These are phyloP conservation scores for Trifolium pratense DNA, from an alignment of 306 rosid species.

Conservation along the genomic window DNA sequence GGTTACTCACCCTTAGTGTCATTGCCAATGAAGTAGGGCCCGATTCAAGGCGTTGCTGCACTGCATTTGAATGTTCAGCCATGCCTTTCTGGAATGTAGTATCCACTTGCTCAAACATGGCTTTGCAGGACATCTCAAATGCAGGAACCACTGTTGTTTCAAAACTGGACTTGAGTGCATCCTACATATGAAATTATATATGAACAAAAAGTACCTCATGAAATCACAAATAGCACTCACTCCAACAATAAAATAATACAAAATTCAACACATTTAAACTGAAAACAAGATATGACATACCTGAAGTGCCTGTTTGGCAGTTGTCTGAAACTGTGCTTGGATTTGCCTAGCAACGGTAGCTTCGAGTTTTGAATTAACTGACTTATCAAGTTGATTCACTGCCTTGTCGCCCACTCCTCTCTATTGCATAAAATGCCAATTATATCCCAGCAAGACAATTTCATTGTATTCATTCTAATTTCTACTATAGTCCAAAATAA, in stretches of 20 bases:
- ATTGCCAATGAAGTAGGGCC: constrained; percentile 78
- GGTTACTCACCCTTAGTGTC: constrained; percentile 71
- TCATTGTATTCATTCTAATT: constrained; percentile 30
- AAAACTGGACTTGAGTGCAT: constrained; percentile 76
- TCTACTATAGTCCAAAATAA: constrained; percentile 13
- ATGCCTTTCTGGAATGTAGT: constrained; percentile 93
- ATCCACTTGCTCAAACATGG: constrained; percentile 98
- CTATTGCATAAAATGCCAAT: constrained; percentile 55
- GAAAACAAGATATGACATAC: constrained; percentile 48
- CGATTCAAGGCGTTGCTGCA: constrained; percentile 85
- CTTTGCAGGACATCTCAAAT: constrained; percentile 90
- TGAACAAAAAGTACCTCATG: constrained; percentile 13
- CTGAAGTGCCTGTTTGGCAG: constrained; percentile 97
- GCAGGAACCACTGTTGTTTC: constrained; percentile 85
- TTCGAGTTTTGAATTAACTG: constrained; percentile 85
- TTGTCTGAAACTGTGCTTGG: constrained; percentile 96
- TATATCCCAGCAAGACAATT: constrained; percentile 48
- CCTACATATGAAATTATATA: constrained; percentile 56
- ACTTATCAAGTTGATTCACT: constrained; percentile 92
- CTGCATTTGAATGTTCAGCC: constrained; percentile 76
- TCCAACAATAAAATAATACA: constrained; percentile 18
- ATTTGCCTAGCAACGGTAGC: constrained; percentile 93
- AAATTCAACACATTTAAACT: constrained; percentile 9
- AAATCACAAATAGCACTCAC: constrained; percentile 24
- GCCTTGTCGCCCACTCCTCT: constrained; percentile 98